These are phyloP conservation scores for Boletellus deceptivus DNA, from an alignment of 1,284 basidiomycete genomes.

Conservation along the genomic window DNA sequence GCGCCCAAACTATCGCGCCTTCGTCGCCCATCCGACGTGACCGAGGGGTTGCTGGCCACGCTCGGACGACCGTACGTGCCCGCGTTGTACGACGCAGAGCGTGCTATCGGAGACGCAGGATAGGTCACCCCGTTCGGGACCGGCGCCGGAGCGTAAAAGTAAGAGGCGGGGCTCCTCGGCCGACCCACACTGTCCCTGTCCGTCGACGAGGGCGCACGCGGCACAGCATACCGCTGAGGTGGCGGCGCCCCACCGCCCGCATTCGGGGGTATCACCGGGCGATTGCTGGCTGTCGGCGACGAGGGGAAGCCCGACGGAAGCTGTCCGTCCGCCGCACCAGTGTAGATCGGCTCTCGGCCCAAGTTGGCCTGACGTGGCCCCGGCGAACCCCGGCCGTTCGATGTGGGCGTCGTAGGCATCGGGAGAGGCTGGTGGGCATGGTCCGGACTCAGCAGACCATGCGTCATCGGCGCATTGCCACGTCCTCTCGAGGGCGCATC, in stretches of 20 bases:
- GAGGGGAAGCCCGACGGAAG: constrained; percentile 13
- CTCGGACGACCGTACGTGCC: constrained; percentile 1
- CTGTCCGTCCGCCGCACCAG: constrained; percentile 9
- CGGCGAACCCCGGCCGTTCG: constrained; percentile 9
- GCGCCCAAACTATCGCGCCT: constrained; percentile 24
- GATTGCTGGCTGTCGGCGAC: neutral
- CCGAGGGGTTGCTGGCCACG: constrained; percentile 17
- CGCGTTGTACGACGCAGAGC: constrained; percentile 20
- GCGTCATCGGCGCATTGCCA: neutral
- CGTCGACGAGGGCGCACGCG: constrained; percentile 15
- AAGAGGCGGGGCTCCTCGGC: constrained; percentile 22
- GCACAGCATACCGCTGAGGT: constrained; percentile 10
- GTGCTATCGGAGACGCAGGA: constrained; percentile 29
- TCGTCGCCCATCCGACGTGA: constrained; percentile 27
- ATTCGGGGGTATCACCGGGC: constrained; percentile 24
- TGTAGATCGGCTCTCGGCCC: constrained; percentile 16
- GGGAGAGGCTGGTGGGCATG: constrained; percentile 31
- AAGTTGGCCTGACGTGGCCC: constrained; percentile 8
- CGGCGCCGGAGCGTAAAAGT: constrained; percentile 28
- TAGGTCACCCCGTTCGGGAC: constrained; percentile 28
- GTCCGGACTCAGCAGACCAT: constrained; percentile 30
- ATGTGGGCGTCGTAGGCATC: constrained; percentile 14
- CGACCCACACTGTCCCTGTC: constrained; percentile 19
- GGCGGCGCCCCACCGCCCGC: constrained; percentile 6
- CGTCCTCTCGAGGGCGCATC: constrained; percentile 35